Evolutionary conservation across 768 basidiomycete genomes (phyloP).

Genomic region (Phylloporus rhodoxanthus): DNA sequence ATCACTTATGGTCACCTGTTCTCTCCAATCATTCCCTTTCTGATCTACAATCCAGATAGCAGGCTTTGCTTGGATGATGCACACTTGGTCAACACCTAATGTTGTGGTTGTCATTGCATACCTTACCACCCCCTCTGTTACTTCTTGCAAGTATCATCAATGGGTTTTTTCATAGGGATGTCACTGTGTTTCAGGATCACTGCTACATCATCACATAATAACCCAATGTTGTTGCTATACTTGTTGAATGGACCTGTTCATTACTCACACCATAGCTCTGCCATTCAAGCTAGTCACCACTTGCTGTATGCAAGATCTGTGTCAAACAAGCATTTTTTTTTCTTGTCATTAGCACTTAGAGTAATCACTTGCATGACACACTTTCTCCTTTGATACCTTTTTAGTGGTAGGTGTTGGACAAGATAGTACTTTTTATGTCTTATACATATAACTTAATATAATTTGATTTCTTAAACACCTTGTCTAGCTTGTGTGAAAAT

Average conservation of each 20-base stretch:
- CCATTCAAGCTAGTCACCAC: slow-evolving; percentile 66
- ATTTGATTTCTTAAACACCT: too few relatives aligned
- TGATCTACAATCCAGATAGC: slow-evolving; percentile 90
- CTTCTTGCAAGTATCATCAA: slow-evolving; percentile 48
- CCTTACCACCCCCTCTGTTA: slow-evolving; percentile 85
- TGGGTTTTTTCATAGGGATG: not conserved
- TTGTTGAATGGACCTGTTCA: slow-evolving; percentile 70
- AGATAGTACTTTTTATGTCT: too few relatives aligned
- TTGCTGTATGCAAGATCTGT: slow-evolving; percentile 69
- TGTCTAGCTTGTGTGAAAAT: too few relatives aligned
- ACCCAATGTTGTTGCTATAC: slow-evolving; percentile 46
- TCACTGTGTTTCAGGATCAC: slow-evolving; percentile 43
- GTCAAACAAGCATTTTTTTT: slow-evolving; percentile 32
- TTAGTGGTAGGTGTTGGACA: too few relatives aligned
- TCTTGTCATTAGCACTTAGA: too few relatives aligned
- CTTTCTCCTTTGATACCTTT: too few relatives aligned
- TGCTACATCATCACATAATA: slow-evolving; percentile 39
- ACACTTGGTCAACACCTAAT: slow-evolving; percentile 65
- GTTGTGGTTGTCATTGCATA: slow-evolving; percentile 80
- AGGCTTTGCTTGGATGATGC: slow-evolving; percentile 87
- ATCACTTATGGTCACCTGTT: slow-evolving; percentile 46
- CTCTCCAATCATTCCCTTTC: slow-evolving; percentile 88
- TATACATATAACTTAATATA: too few relatives aligned
- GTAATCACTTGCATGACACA: too few relatives aligned
- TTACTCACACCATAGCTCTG: slow-evolving; percentile 62